These are phyloP conservation scores for button mushroom (Agaricus bisporus) DNA, from an alignment of 768 basidiomycete genomes.

Conservation along the genomic window DNA sequence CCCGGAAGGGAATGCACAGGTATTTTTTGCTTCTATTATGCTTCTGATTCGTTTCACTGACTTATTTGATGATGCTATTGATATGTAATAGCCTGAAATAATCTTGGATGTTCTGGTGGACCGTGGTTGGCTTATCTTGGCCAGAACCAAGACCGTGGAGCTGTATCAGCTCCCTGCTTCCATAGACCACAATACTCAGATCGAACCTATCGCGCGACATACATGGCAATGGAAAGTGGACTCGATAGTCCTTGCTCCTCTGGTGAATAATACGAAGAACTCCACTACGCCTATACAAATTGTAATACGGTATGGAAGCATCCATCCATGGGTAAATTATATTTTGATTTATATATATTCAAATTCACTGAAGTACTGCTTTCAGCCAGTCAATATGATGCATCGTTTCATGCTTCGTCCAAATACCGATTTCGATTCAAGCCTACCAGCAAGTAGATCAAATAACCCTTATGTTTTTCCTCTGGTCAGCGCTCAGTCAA, in stretches of 20 bases:
- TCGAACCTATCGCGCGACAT: constrained; percentile 40
- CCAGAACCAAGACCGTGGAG: constrained; percentile 35
- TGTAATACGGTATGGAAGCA: constrained; percentile 53
- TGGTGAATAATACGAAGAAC: not conserved
- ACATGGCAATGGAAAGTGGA: constrained; percentile 56
- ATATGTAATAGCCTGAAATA: constrained; percentile 25
- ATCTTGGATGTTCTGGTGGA: constrained; percentile 37
- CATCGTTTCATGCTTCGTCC: constrained; percentile 52
- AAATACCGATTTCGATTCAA: constrained; percentile 30
- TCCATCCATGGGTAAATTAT: constrained; percentile 46
- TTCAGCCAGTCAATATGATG: constrained; percentile 57
- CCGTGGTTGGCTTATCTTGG: constrained; percentile 37
- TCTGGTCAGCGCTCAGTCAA: constrained; percentile 29
- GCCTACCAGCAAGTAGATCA: constrained; percentile 17
- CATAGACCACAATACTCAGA: constrained; percentile 11
- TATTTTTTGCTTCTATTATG: constrained; percentile 10
- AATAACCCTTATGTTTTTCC: constrained; percentile 43
- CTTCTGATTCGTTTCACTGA: constrained; percentile 1
- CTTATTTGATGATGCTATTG: not conserved
- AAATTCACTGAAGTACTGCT: not conserved
- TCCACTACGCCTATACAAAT: constrained; percentile 30
- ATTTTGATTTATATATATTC: not conserved
- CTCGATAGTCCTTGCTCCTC: constrained; percentile 30
- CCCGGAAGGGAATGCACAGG: constrained; percentile 18
- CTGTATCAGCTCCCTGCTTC: constrained; percentile 32